phyloP scores from a whole-genome alignment of 2,329 filamentous ascomycete species.

The Ampelomyces quisqualis region DNA sequence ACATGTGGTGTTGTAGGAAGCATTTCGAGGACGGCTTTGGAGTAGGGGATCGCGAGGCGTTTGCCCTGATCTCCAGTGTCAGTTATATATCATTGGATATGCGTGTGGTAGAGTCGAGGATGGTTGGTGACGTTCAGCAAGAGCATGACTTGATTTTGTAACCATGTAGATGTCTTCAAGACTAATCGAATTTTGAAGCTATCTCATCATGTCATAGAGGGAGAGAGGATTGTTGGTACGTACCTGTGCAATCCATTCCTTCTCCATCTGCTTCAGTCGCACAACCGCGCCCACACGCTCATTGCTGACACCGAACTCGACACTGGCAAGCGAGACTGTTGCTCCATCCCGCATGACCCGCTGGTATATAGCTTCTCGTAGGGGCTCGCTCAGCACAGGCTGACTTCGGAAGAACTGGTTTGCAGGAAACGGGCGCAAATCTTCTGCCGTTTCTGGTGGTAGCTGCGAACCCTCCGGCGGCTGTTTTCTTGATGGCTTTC shows the following conservation, averaged over 20 bases:
- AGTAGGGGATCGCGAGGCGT: slow-evolving; percentile 73
- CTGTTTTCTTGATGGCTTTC: slow-evolving; percentile 9
- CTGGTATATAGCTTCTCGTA: slow-evolving; percentile 72
- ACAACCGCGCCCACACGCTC: slow-evolving; percentile 83
- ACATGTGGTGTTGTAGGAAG: slow-evolving; percentile 64
- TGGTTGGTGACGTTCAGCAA: slow-evolving; percentile 60
- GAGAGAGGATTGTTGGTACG: slow-evolving; percentile 43
- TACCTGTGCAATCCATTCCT: slow-evolving; percentile 73
- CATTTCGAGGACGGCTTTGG: slow-evolving; percentile 75
- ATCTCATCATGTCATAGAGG: slow-evolving; percentile 62
- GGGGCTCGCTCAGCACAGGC: slow-evolving; percentile 69
- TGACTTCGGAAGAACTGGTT: slow-evolving; percentile 72
- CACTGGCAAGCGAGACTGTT: slow-evolving; percentile 73
- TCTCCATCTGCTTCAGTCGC: slow-evolving; percentile 81
- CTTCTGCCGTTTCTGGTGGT: slow-evolving; percentile 36
- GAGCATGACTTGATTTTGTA: slow-evolving; percentile 73
- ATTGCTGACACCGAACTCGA: slow-evolving; percentile 75
- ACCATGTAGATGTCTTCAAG: slow-evolving; percentile 97
- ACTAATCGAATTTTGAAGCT: slow-evolving; percentile 90
- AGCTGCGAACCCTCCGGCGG: slow-evolving; percentile 25
- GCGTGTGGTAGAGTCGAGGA: slow-evolving; percentile 4
- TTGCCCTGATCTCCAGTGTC: slow-evolving; percentile 62
- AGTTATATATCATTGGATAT: slow-evolving; percentile 1
- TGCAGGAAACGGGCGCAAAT: slow-evolving; percentile 65
- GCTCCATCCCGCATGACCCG: slow-evolving; percentile 63